Evolutionary conservation across 2,329 filamentous ascomycete genomes (phyloP).

Genomic region (Ascochyta rabiei): DNA sequence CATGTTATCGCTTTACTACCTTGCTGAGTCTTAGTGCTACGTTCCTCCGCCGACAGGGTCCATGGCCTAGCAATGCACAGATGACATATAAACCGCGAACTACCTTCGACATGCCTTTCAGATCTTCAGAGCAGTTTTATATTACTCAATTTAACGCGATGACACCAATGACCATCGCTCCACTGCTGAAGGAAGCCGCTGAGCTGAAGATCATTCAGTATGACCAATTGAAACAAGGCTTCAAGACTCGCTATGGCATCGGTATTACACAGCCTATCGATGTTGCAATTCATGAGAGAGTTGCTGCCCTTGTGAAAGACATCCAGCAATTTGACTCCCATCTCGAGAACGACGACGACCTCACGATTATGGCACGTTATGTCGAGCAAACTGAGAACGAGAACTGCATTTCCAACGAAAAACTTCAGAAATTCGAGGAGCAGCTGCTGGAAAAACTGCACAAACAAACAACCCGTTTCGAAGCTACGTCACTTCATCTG

Average conservation of each 20-base stretch:
- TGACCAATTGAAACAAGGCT: constrained; percentile 57
- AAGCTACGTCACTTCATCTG: constrained; percentile 63
- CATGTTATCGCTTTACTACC: not conserved
- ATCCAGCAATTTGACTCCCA: constrained; percentile 45
- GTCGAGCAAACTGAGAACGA: constrained; percentile 61
- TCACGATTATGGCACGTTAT: constrained; percentile 57
- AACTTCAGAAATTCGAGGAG: constrained; percentile 56
- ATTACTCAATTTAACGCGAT: not conserved
- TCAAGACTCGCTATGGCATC: constrained; percentile 54
- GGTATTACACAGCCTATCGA: constrained; percentile 31
- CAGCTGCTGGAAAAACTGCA: constrained; percentile 56
- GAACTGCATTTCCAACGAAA: constrained; percentile 56
- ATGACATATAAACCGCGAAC: not conserved
- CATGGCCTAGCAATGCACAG: not conserved
- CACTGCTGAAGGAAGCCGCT: constrained; percentile 28
- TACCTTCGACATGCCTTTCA: not conserved
- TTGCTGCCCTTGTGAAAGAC: constrained; percentile 45
- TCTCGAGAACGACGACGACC: constrained; percentile 41
- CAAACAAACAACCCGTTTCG: constrained; percentile 60
- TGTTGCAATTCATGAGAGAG: constrained; percentile 29
- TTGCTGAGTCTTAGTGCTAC: constrained; percentile 3
- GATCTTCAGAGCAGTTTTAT: not conserved
- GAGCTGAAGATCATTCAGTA: constrained; percentile 62
- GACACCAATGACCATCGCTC: constrained; percentile 21
- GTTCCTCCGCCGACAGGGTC: not conserved